Percentiles rank a stretch among this genome's conserved stretches.
Conservation (phyloP, 2,329 filamentous ascomycete genomes). For the Hypoxylon sp. region DNA sequence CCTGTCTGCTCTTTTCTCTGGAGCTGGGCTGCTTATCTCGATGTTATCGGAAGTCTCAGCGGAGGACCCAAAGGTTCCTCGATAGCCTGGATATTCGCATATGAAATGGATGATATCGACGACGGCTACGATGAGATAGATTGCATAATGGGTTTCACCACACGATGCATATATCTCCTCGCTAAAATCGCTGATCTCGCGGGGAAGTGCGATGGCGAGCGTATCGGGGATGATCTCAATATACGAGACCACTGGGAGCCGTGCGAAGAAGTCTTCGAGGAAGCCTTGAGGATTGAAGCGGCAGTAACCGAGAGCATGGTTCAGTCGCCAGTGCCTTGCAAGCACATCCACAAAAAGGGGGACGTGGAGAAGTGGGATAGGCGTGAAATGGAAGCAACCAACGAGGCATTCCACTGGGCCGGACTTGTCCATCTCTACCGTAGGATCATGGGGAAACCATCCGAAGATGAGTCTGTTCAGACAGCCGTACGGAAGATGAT, state of each 20-base stretch:
- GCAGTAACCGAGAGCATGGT: slow-evolving; percentile 67
- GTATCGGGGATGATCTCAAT: slow-evolving; percentile 63
- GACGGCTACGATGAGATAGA: slow-evolving; percentile 74
- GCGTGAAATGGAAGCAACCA: slow-evolving; percentile 73
- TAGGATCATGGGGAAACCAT: slow-evolving; percentile 71
- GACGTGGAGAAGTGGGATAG: slow-evolving; percentile 66
- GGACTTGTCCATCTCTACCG: slow-evolving; percentile 79
- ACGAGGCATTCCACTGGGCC: slow-evolving; percentile 82
- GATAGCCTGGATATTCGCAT: slow-evolving; percentile 60
- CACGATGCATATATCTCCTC: slow-evolving; percentile 73
- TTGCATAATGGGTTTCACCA: slow-evolving; percentile 82
- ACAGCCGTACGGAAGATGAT: slow-evolving; percentile 70
- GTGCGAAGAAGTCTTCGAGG: slow-evolving; percentile 58
- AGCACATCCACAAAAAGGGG: slow-evolving; percentile 57
- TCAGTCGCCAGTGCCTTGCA: slow-evolving; percentile 53
- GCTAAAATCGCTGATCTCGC: slow-evolving; percentile 77
- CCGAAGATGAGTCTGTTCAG: slow-evolving; percentile 68
- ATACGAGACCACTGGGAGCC: slow-evolving; percentile 67
- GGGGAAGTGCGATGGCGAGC: slow-evolving; percentile 70
- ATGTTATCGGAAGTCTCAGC: slow-evolving; percentile 77
- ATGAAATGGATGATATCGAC: slow-evolving; percentile 58
- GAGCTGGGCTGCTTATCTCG: slow-evolving; percentile 85
- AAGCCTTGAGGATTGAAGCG: slow-evolving; percentile 66
- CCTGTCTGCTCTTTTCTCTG: slow-evolving; percentile 76
- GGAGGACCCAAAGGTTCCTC: slow-evolving; percentile 65